Conservation (phyloP, 176 grass and related monocot species). For the bread wheat (Triticum aestivum) region IWGSC_CS_RefSeq_v2.1 NC_057803.1:693376082-693376581, state of each 20-base stretch:
- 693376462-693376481: too few relatives aligned
- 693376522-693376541: too few relatives aligned
- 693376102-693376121: too few relatives aligned
- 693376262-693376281: too few relatives aligned
- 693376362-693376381: not conserved
- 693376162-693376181: not conserved
- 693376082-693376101: too few relatives aligned
- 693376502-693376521: not conserved
- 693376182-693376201: conserved; percentile 24
- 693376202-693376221: conserved; percentile 1
- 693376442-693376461: too few relatives aligned
- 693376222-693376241: not conserved
- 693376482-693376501: not conserved
- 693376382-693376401: too few relatives aligned
- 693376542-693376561: conserved; percentile 77
- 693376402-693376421: too few relatives aligned
- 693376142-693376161: too few relatives aligned
- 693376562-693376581: conserved; percentile 99
- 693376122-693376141: too few relatives aligned
- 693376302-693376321: not conserved
- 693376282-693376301: not conserved
- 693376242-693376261: not conserved
- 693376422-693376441: too few relatives aligned
- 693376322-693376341: too few relatives aligned
- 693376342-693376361: not conserved